Percentiles rank a stretch among this genome's conserved stretches.
Evolutionary conservation across 108 stramenopile genomes (phyloP).

Genomic region (Skeletonema costatum): DNA sequence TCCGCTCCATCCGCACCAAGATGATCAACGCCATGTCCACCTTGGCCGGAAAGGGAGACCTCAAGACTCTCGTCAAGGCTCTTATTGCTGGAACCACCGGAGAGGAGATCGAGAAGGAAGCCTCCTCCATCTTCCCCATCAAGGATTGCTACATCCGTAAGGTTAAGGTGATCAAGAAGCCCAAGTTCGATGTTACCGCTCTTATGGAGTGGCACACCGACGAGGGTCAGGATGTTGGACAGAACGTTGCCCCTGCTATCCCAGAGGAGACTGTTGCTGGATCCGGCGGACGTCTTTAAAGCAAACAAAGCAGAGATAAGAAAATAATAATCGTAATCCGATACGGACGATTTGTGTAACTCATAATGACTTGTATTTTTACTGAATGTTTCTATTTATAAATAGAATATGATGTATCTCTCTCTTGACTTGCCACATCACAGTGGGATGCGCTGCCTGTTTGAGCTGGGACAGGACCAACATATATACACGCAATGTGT

Average conservation of each 20-base stretch:
- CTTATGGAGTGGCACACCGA: slow-evolving; percentile 99
- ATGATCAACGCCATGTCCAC: slow-evolving; percentile 97
- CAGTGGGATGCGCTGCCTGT: no score
- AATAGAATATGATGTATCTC: no score
- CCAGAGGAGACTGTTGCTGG: slow-evolving; percentile 84
- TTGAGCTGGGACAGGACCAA: no score
- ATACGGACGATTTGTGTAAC: slow-evolving; percentile 2
- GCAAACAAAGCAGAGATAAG: neutral
- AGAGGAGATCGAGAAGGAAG: slow-evolving; percentile 89
- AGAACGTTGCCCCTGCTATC: slow-evolving; percentile 81
- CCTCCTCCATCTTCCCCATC: slow-evolving; percentile 94
- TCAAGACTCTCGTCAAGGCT: slow-evolving; percentile 97
- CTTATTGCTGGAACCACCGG: slow-evolving; percentile 95
- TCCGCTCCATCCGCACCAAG: slow-evolving; percentile 95
- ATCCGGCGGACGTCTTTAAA: slow-evolving; percentile 84
- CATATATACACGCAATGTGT: no score
- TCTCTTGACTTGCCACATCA: no score
- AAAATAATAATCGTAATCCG: slow-evolving; percentile 2
- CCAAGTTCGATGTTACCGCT: slow-evolving; percentile 99
- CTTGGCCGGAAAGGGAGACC: slow-evolving; percentile 96
- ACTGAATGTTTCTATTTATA: neutral
- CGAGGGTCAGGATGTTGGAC: slow-evolving; percentile 79
- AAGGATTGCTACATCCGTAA: slow-evolving; percentile 99
- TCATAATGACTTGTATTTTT: slow-evolving; percentile 2
- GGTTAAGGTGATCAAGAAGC: slow-evolving; percentile 99